These are phyloP conservation scores for Heritiera fomes DNA, from an alignment of 345 rosid species.

Conservation along the genomic window DNA sequence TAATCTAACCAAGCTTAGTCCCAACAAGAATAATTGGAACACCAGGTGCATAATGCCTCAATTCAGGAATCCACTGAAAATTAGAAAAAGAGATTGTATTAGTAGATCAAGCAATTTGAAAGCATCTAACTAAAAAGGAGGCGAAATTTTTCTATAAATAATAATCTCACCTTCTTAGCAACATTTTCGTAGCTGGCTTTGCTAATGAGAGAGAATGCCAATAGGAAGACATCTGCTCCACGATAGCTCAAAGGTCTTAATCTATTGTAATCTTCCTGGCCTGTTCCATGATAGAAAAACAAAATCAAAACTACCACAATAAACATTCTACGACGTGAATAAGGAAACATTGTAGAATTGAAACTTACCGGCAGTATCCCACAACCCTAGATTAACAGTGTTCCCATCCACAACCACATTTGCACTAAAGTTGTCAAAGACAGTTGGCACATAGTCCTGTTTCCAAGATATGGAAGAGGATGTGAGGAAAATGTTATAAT, in stretches of 20 bases:
- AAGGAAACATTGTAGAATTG: neutral
- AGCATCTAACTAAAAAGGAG: slow-evolving; percentile 1
- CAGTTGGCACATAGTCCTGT: slow-evolving; percentile 97
- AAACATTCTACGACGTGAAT: neutral
- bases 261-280: slow-evolving; percentile 94
- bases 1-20: slow-evolving; percentile 70
- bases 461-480: slow-evolving; percentile 16
- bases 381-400: slow-evolving; percentile 89
- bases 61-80: slow-evolving; percentile 89
- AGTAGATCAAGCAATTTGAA: slow-evolving; percentile 18
- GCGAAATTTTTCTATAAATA: neutral
- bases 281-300: slow-evolving; percentile 40
- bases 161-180: slow-evolving; percentile 64
- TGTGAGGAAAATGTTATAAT: slow-evolving; percentile 3
- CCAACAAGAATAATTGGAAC: slow-evolving; percentile 86
- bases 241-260: slow-evolving; percentile 91
- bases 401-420: slow-evolving; percentile 93
- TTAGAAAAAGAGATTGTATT: slow-evolving; percentile 28
- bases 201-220: slow-evolving; percentile 89
- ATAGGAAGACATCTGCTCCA: slow-evolving; percentile 88
- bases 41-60: slow-evolving; percentile 88
- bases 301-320: slow-evolving; percentile 6
- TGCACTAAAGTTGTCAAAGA: slow-evolving; percentile 97
- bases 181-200: slow-evolving; percentile 93
- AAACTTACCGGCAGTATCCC: slow-evolving; percentile 95